These are phyloP conservation scores for Aspergillus ostianus DNA, from an alignment of 495 filamentous ascomycete genomes.

Conservation along the genomic window DNA sequence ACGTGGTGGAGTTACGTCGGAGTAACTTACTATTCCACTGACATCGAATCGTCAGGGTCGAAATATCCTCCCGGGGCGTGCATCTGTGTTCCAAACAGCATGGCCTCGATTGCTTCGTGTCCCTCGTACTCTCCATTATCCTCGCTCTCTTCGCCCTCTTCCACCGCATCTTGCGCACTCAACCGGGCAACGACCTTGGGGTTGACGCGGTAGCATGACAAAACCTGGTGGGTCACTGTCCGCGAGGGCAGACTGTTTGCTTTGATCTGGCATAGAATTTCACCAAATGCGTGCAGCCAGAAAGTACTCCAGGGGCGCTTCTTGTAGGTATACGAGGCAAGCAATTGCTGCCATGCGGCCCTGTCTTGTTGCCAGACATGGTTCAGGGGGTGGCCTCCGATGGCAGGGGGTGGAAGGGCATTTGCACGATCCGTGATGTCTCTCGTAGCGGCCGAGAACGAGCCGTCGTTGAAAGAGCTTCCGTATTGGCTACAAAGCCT, in stretches of 20 bases:
- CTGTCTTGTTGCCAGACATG: constrained; percentile 43
- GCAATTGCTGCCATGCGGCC: constrained; percentile 43
- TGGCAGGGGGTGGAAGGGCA: constrained; percentile 23
- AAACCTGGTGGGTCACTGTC: constrained; percentile 26
- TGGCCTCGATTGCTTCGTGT: constrained; percentile 33
- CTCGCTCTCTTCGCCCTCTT: constrained; percentile 18
- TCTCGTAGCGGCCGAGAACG: constrained; percentile 24
- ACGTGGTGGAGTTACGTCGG: no score
- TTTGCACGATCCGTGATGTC: constrained; percentile 23
- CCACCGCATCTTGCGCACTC: constrained; percentile 17
- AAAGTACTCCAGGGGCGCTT: constrained; percentile 42
- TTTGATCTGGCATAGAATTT: constrained; percentile 64
- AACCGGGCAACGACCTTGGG: constrained; percentile 32
- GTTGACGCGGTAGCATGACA: constrained; percentile 34
- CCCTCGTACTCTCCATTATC: constrained; percentile 32
- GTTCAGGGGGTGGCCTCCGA: constrained; percentile 40
- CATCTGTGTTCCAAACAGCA: constrained; percentile 21
- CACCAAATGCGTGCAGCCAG: constrained; percentile 63
- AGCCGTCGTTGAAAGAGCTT: constrained; percentile 5
- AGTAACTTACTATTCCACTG: constrained; percentile 20
- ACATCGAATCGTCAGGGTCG: constrained; percentile 26
- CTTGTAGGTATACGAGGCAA: constrained; percentile 62
- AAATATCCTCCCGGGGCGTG: constrained; percentile 15
- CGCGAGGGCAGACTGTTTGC: constrained; percentile 33
- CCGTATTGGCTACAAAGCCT: constrained; percentile 22